These are phyloP conservation scores for Hamamelis virginiana DNA, from an alignment of 164 flowering plant genomes.

Conservation along the genomic window DNA sequence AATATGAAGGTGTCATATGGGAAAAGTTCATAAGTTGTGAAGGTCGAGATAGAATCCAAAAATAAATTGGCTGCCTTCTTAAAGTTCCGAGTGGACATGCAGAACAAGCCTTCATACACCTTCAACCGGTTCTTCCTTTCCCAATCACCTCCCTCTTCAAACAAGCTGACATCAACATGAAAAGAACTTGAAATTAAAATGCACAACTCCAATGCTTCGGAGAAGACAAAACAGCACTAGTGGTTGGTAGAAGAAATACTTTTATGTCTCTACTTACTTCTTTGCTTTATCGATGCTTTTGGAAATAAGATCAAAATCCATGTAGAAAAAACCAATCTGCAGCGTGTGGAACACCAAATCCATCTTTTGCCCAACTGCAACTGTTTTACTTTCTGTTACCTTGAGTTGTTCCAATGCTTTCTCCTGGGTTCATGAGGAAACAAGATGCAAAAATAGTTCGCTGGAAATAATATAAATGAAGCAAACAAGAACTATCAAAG, in stretches of 20 bases:
- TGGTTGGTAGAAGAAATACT: background rate
- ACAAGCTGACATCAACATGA: slow-evolving; percentile 54
- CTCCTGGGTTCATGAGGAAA: slow-evolving; percentile 44
- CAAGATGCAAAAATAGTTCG: background rate
- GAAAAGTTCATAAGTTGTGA: slow-evolving; percentile 94
- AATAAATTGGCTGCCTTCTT: slow-evolving; percentile 84
- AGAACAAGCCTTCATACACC: slow-evolving; percentile 93
- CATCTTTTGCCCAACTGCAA: slow-evolving; percentile 99
- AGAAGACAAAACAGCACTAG: background rate
- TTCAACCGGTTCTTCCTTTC: slow-evolving; percentile 96
- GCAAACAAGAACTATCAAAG: background rate
- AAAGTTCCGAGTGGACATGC: slow-evolving; percentile 92
- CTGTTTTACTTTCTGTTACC: slow-evolving; percentile 90
- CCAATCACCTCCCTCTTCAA: slow-evolving; percentile 99
- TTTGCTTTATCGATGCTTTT: slow-evolving; percentile 97
- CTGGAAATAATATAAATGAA: background rate
- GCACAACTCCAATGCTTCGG: background rate
- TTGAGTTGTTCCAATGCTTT: slow-evolving; percentile 93
- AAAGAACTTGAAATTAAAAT: slow-evolving; percentile 3
- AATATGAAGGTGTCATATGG: slow-evolving; percentile 91
- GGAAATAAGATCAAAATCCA: slow-evolving; percentile 96
- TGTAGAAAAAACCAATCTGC: slow-evolving; percentile 84
- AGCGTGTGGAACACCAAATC: slow-evolving; percentile 88
- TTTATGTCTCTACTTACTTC: slow-evolving; percentile 49
- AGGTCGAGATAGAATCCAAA: slow-evolving; percentile 94